These are phyloP conservation scores for Cladosporium sp. DNA, from an alignment of 2,329 filamentous ascomycete genomes.

Conservation along the genomic window DNA sequence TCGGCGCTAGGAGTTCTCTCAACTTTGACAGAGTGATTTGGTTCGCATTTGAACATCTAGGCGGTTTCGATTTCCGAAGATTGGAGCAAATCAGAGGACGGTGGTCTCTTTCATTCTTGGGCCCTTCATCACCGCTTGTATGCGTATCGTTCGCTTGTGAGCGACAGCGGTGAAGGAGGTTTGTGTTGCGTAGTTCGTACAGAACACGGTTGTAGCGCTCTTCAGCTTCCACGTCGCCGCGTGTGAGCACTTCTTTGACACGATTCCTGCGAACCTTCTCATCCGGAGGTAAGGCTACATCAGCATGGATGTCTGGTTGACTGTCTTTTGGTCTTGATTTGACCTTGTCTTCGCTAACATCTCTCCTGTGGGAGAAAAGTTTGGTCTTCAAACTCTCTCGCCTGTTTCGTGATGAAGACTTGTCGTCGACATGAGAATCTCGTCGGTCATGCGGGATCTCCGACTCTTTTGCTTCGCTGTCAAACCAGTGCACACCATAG, in stretches of 20 bases:
- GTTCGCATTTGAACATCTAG: neutral
- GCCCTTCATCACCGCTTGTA: neutral
- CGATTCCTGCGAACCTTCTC: neutral
- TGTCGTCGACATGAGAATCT: neutral
- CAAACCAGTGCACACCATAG: slow-evolving; percentile 49
- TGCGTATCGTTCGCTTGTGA: neutral
- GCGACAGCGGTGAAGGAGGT: neutral
- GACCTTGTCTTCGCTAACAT: neutral
- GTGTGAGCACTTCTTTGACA: neutral
- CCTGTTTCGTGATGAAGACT: neutral
- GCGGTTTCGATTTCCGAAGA: neutral
- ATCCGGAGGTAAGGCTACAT: no score
- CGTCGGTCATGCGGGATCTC: no score
- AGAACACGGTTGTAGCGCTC: slow-evolving; percentile 4
- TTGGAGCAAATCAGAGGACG: slow-evolving; percentile 4
- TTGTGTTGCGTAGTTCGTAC: neutral
- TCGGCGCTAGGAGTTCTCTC: neutral
- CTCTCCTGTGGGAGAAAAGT: neutral
- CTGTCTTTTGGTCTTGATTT: neutral
- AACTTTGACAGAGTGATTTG: neutral
- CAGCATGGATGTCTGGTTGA: neutral
- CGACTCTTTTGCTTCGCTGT: slow-evolving; percentile 19
- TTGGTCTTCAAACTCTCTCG: neutral
- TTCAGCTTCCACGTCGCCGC: slow-evolving; percentile 1
- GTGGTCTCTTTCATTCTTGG: neutral